A percentile compares a stretch with the other conserved stretches of the same genome.
Conservation (phyloP, 768 basidiomycete genomes). For the Tephrocybe sp. region DNA sequence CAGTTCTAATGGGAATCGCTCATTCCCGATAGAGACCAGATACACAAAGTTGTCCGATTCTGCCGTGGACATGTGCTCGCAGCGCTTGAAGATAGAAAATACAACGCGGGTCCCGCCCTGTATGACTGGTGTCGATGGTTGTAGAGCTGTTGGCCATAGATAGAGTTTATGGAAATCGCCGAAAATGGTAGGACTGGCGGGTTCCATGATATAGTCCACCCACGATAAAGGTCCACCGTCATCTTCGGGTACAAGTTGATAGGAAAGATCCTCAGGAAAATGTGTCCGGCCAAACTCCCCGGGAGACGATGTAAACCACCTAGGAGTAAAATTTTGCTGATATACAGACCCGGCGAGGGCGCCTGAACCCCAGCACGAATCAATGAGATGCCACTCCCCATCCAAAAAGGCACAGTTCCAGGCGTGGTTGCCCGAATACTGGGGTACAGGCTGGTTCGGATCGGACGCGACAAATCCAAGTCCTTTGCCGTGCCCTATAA, state of each 20-base stretch:
- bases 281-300: slow-evolving; percentile 41
- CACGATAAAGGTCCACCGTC: slow-evolving; percentile 37
- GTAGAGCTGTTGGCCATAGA: slow-evolving; percentile 29
- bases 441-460: slow-evolving; percentile 32
- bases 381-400: slow-evolving; percentile 44
- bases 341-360: slow-evolving; percentile 32
- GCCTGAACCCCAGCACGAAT: slow-evolving; percentile 50
- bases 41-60: slow-evolving; percentile 41
- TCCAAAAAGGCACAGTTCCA: slow-evolving; percentile 46
- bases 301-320: slow-evolving; percentile 41
- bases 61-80: slow-evolving; percentile 42
- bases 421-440: slow-evolving; percentile 39
- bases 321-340: slow-evolving; percentile 31
- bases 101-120: slow-evolving; percentile 30
- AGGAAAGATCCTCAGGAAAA: slow-evolving; percentile 41
- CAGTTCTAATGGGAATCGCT: slow-evolving; percentile 31
- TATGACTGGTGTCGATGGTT: slow-evolving; percentile 32
- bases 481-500: slow-evolving; percentile 46
- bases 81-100: slow-evolving; percentile 42
- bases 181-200: slow-evolving; percentile 34
- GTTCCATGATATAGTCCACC: slow-evolving; percentile 43
- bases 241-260: slow-evolving; percentile 37
- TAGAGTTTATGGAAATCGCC: slow-evolving; percentile 31
- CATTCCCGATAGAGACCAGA: slow-evolving; percentile 31
- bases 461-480: slow-evolving; percentile 33